Base-by-base conservation (phyloP, 2,329 filamentous ascomycete genomes). In the Epichloe elymi region DNA sequence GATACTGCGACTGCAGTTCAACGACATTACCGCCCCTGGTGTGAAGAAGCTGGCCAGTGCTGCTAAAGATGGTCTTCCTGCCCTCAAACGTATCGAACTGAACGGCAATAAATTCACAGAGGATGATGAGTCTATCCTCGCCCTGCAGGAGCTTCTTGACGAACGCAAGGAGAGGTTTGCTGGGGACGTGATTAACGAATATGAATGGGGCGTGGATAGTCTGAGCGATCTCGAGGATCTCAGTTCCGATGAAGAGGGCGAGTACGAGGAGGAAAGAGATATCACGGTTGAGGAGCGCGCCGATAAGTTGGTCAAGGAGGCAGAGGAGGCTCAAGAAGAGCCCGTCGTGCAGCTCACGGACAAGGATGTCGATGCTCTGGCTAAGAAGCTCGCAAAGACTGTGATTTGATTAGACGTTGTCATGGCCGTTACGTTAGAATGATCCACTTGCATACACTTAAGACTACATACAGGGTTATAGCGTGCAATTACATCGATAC, bases 81-180 rank as follows among this genome's bases (percentile, higher is more conserved):
- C 78, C 12, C 72, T 98, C 57, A 85, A 84, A 70, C 83, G 90
- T 60, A 80, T 98, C 47, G 93, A 97, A 70, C 73, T 98, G 58
- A 97, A 98, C 65, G 93, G 93, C 48, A 98, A 98, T 73, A 93
- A 88, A 64, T 95, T 98, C 60, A 74, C 78, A 8, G 90, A 96
- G 66, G 88, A 95, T 3, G 88, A 97, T 59, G 74, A 79, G 45
- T 79, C 79, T 30, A 76, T 96, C 41, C 69, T 80, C 54, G 74
- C 73, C 20, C 73, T 97, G 44, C 79, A 82, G 57, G 78, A 82
- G 48, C 72, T 93, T 30, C 74, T 96, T 26, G 83, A 88, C 53
- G 77, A 80, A 61, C 82, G 89, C 56, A 90, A 90, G 70, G 86
- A 91, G 64, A 81, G 85, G 58, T 61, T 80, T 3, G 83, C 75